Evolutionary conservation across 495 filamentous ascomycete genomes (phyloP).

Genomic region (Sporormia fimetaria): DNA sequence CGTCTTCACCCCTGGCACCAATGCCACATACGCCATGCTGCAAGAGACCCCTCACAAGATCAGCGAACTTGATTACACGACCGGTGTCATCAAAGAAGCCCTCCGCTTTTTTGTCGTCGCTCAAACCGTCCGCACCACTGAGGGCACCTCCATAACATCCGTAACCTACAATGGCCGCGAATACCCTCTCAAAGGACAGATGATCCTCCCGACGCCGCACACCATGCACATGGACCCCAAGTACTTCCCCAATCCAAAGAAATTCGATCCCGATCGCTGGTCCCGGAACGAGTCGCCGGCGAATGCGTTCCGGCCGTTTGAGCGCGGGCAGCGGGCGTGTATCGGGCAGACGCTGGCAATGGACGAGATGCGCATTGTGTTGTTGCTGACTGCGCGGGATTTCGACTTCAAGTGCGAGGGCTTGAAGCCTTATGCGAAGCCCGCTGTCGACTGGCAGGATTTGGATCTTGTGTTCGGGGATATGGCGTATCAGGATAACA

Average conservation of each 20-base stretch:
- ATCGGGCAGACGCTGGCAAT: constrained; percentile 18
- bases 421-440: constrained; percentile 11
- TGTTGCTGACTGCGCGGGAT: constrained; percentile 14
- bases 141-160: constrained; percentile 1
- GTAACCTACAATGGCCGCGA: constrained; percentile 8
- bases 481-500: constrained; percentile 15
- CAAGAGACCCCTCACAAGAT: constrained; percentile 6
- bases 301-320: constrained; percentile 15
- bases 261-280: constrained; percentile 22
- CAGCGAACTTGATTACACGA: constrained; percentile 12
- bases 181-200: constrained; percentile 7
- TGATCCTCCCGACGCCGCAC: constrained; percentile 5
- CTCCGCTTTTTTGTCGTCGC: constrained; percentile 14
- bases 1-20: constrained; percentile 7
- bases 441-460: constrained; percentile 8
- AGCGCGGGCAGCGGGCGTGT: constrained; percentile 12
- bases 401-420: constrained; percentile 19
- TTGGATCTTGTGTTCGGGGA: constrained; percentile 17
- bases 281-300: not conserved
- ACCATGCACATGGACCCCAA: constrained; percentile 14
- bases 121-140: constrained; percentile 3
- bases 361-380: constrained; percentile 14
- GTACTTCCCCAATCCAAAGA: constrained; percentile 13
- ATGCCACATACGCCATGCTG: constrained; percentile 10
- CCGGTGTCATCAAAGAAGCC: constrained; percentile 15